A percentile compares a stretch with the other conserved stretches of the same genome.
Evolutionary conservation across 257 asterid species (phyloP).

Genomic region (Jasminum sambac): DNA sequence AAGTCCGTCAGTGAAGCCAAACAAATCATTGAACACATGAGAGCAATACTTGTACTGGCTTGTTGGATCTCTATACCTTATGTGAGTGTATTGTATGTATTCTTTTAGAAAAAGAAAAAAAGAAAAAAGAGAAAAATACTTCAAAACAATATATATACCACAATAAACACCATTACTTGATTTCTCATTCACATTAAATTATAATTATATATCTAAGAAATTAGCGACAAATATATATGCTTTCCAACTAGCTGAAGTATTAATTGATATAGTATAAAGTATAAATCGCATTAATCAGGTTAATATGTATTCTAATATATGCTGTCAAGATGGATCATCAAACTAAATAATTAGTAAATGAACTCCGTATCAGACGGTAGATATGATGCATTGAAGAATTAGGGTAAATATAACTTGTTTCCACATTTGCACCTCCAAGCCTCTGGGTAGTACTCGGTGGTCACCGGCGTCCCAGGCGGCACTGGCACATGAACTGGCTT

Average conservation of each 20-base stretch:
- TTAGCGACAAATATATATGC: neutral
- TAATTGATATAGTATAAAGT: neutral
- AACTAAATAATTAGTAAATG: neutral
- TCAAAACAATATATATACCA: no score
- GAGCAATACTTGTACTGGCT: no score
- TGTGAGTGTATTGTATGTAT: no score
- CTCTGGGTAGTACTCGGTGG: conserved; percentile 58
- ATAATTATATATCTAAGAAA: no score
- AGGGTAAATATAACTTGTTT: conserved; percentile 54
- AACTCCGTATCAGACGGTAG: neutral
- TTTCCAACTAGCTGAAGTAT: neutral
- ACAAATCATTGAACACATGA: no score
- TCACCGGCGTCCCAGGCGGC: conserved; percentile 57
- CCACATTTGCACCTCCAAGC: conserved; percentile 72
- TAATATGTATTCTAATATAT: neutral
- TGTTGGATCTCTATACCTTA: no score
- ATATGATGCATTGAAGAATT: neutral
- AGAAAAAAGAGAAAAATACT: no score
- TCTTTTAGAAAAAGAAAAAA: no score
- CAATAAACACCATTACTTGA: no score
- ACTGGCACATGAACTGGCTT: conserved; percentile 58
- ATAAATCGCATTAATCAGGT: neutral
- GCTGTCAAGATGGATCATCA: neutral
- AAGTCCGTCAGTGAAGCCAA: no score
- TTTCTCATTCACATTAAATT: no score